Evolutionary conservation across 116 monocot species (phyloP).

Genomic region (Papilionanthe hybrid): DNA sequence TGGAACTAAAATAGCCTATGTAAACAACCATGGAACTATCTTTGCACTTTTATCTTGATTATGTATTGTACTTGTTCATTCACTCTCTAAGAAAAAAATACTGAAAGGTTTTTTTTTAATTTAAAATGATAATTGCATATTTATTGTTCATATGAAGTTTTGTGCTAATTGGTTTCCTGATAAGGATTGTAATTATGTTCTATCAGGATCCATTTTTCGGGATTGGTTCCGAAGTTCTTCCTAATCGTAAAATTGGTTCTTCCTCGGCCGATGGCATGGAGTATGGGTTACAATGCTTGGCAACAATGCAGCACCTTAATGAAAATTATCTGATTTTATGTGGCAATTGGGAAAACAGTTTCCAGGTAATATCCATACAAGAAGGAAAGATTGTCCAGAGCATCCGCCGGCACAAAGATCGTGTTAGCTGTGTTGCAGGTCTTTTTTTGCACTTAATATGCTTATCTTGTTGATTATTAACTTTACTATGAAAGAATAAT

Average conservation of each 20-base stretch:
- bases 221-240: slow-evolving; percentile 75
- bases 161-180: neutral
- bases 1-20: no score
- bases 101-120: neutral
- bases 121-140: neutral
- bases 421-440: slow-evolving; percentile 98
- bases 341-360: slow-evolving; percentile 98
- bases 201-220: slow-evolving; percentile 94
- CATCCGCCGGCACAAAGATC: slow-evolving; percentile 92
- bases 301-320: slow-evolving; percentile 56
- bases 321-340: slow-evolving; percentile 85
- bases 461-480: neutral
- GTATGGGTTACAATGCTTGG: slow-evolving; percentile 64
- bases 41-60: neutral
- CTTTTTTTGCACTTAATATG: slow-evolving; percentile 10
- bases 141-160: neutral
- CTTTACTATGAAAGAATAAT: neutral
- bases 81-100: neutral
- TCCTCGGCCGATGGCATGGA: slow-evolving; percentile 74
- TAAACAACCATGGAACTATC: no score
- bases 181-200: neutral
- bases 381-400: slow-evolving; percentile 87
- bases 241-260: slow-evolving; percentile 69
- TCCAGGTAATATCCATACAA: slow-evolving; percentile 82
- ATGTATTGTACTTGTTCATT: neutral